phyloP scores from a whole-genome alignment of 2,329 filamentous ascomycete genomes.

The Aspergillus sp. region DNA sequence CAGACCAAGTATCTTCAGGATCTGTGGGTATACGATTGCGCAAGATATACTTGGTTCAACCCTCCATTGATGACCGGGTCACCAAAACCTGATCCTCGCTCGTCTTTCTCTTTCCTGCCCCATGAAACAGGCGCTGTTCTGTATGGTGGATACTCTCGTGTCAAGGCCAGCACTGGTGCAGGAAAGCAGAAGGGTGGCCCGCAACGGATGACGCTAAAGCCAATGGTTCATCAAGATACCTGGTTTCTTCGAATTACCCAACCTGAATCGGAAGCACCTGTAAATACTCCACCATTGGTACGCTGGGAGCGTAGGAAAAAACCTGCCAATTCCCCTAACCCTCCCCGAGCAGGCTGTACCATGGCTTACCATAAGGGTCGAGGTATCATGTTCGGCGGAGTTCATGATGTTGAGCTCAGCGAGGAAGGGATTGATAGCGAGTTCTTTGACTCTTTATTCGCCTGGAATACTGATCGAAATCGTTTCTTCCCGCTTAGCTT shows the following conservation, averaged over 20 bases:
- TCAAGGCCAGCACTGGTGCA: slow-evolving; percentile 58
- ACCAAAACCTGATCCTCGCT: slow-evolving; percentile 81
- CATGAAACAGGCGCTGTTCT: slow-evolving; percentile 84
- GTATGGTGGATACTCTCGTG: slow-evolving; percentile 86
- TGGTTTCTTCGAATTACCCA: slow-evolving; percentile 81
- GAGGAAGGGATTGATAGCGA: slow-evolving; percentile 95
- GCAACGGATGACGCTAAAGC: slow-evolving; percentile 66
- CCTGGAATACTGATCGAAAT: slow-evolving; percentile 93
- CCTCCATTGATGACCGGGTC: slow-evolving; percentile 68
- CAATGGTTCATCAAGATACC: slow-evolving; percentile 87
- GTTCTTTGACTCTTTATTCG: slow-evolving; percentile 87
- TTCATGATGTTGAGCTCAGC: slow-evolving; percentile 83
- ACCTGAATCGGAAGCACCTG: slow-evolving; percentile 57
- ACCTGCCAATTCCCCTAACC: slow-evolving; percentile 79
- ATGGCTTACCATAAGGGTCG: slow-evolving; percentile 93
- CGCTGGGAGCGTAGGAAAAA: slow-evolving; percentile 92
- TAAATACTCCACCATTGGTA: slow-evolving; percentile 60
- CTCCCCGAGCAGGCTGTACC: slow-evolving; percentile 75
- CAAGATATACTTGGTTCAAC: slow-evolving; percentile 75
- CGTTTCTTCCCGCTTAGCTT: slow-evolving; percentile 80
- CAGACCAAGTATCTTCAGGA: slow-evolving; percentile 90
- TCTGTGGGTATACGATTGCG: slow-evolving; percentile 90
- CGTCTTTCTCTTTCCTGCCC: slow-evolving; percentile 84
- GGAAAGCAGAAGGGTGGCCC: slow-evolving; percentile 54
- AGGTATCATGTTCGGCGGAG: slow-evolving; percentile 87